These are phyloP conservation scores for Trichophyton equinum DNA, from an alignment of 2,329 filamentous ascomycete genomes.

Conservation along the genomic window DNA sequence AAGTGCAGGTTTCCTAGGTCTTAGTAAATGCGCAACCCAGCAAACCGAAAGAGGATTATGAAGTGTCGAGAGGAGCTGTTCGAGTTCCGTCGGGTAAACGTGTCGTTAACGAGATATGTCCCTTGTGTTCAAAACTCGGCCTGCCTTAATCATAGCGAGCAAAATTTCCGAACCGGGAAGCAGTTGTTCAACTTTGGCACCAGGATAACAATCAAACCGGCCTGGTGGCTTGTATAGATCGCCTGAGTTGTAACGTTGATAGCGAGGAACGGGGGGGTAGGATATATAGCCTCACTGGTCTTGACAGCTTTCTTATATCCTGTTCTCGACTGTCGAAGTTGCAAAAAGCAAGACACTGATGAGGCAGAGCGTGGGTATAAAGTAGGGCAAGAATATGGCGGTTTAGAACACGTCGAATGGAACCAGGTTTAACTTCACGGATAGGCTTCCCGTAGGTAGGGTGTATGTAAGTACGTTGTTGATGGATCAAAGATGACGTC, in stretches of 20 bases:
- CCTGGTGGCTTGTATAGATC: neutral
- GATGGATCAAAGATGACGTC: slow-evolving; percentile 4
- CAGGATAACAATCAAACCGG: neutral
- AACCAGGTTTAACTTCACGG: slow-evolving; percentile 3
- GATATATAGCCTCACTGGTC: neutral
- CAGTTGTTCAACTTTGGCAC: neutral
- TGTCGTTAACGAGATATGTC: neutral
- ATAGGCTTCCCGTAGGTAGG: slow-evolving; percentile 2
- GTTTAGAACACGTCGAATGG: slow-evolving; percentile 4
- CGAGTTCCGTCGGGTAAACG: neutral
- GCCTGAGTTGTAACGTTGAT: neutral
- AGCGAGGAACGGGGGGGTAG: neutral
- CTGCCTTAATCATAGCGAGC: neutral
- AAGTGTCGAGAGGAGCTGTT: neutral
- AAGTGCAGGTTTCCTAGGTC: neutral
- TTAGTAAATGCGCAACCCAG: neutral
- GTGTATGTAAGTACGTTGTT: slow-evolving; percentile 4
- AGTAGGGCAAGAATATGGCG: slow-evolving; percentile 1
- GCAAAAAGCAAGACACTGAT: neutral
- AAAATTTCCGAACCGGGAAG: neutral
- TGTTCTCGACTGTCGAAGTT: neutral
- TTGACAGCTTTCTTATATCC: neutral
- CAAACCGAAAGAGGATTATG: neutral
- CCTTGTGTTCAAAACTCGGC: neutral
- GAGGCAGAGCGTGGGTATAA: slow-evolving; percentile 1